Evolutionary conservation across 2,329 filamentous ascomycete species (phyloP), one percentile per base, ranked within the genome.

Genomic region (Aspergillus phoenicis): DNA sequence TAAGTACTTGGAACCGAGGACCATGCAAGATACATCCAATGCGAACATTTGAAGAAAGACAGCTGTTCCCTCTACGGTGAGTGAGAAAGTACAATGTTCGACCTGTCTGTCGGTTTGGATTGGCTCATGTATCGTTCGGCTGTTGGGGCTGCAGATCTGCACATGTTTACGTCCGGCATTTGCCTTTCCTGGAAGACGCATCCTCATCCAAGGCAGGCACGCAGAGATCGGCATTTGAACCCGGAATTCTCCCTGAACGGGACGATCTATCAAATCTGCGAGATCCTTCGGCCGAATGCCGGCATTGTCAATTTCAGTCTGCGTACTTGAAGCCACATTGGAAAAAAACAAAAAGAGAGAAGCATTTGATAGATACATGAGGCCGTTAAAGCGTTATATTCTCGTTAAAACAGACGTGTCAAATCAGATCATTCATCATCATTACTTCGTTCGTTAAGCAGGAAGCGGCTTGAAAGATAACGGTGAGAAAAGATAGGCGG

Each of bases 401-500:
- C 30, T 17, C 24, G 10, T 33, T 3, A 17, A 13, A 51, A 11
- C 26, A 51, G 26, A 51, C 47, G 15, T 51, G 47, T 51, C 26
- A 15, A 30, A 51, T 51, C 47, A 17, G n/a, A 51, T 51, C 47
- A 51, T 51, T 17, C 24, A 33, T 30, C 15, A 30, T 51, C 41
- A 22, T 45, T 51, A 51, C 15, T 8, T 51, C 47, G 47, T 51
- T 28, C 28, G 24, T 15, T 8, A 30, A 30, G 8, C 47, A 51
- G 24, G 5, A 49, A n/a, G 24, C 24, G 13, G 13, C 22, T 26
- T 26, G 22, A 49, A 57, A 41, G 10, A 20, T 36, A 49, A 49
- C 11, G 26, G 5, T 20, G 54, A 30, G 26, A 22, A 57, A n/a
- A 58, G 51, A n/a, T 41, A 41, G 38, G 30, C 56, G 36, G 62